Base-by-base conservation (phyloP, 2,329 filamentous ascomycete species). In the Aspergillus intermedius region DNA sequence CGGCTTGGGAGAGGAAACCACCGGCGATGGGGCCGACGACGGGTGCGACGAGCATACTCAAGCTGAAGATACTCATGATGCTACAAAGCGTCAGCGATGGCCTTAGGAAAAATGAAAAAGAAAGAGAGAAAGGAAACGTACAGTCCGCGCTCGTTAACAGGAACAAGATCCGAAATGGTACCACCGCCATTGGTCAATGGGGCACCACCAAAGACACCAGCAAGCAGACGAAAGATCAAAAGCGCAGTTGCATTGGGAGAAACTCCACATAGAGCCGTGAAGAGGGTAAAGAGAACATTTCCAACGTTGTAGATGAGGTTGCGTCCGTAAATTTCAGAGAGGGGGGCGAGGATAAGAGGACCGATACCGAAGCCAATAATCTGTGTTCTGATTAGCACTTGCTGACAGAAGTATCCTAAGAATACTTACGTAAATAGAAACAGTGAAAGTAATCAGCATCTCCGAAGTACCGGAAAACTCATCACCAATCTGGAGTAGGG, bases 191-290 rank as follows among this genome's bases (percentile, higher is more conserved):
- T 63, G 0, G 71, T 72, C 1, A 75, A 28, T 42, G 63, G 63
- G 6, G 57, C 63, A 2, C 55, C 56, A 2, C 66, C 66, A 23
- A 56, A 67, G 9, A 61, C 54, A 13, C 82, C 81, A 5, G 78
- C 77, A 44, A 87, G 79, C 65, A 87, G 83, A 34, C 84, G 78
- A 22, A 84, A 73, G 10, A 84, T 73, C 40, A 87, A 68, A 1
- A 88, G 71, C 0, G 77, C 76, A 25, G 69, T 69, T 49, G 86
- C 80, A 54, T 77, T 81, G 22, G 77, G 69, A 0, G 77, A 70
- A 9, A 77, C 78, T 1, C 80, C 79, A 19, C 75, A 76, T 7
- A 74, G 82, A n/a, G 79, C 80, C 54, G 80, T 82, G 64, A 85
- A 86, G 2, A 75, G 74, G 1, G 77, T 76, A 52, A 85, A 75